Evolutionary conservation across 768 basidiomycete species (phyloP).

Genomic region (Tulasnella sp.): DNA sequence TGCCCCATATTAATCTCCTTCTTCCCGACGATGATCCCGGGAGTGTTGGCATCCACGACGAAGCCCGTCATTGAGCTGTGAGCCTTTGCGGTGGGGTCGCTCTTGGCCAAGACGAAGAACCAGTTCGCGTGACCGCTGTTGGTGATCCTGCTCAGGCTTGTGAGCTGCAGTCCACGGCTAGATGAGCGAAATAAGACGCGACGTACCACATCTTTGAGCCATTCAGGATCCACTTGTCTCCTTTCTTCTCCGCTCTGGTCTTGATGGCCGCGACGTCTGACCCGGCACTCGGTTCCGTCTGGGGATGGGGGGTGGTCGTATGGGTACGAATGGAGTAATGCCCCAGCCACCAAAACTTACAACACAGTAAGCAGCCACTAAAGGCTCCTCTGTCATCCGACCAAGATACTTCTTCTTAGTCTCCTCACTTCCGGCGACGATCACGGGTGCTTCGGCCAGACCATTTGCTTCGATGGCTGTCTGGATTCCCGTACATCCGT

Average conservation of each 20-base stretch:
- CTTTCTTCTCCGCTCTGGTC: conserved; percentile 45
- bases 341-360: conserved; percentile 31
- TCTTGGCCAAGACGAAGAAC: conserved; percentile 49
- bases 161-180: background rate
- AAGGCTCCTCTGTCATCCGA: conserved; percentile 46
- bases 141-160: conserved; percentile 42
- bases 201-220: conserved; percentile 47
- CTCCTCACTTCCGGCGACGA: conserved; percentile 45
- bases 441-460: conserved; percentile 45
- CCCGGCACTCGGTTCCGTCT: conserved; percentile 47
- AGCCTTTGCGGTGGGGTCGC: conserved; percentile 43
- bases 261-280: conserved; percentile 48
- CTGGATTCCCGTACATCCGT: conserved; percentile 45
- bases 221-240: conserved; percentile 43
- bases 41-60: conserved; percentile 45
- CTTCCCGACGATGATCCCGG: conserved; percentile 43
- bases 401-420: conserved; percentile 48
- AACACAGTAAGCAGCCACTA: conserved; percentile 47
- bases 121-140: conserved; percentile 48
- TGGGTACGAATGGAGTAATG: background rate
- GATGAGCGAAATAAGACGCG: background rate
- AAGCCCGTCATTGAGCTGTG: conserved; percentile 47
- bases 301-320: background rate
- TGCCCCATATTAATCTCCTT: conserved; percentile 41
- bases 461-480: conserved; percentile 49